A percentile compares a stretch with the other conserved stretches of the same genome.
Conservation (phyloP, 2,329 filamentous ascomycete species). For the Xylariaceae sp. region DNA sequence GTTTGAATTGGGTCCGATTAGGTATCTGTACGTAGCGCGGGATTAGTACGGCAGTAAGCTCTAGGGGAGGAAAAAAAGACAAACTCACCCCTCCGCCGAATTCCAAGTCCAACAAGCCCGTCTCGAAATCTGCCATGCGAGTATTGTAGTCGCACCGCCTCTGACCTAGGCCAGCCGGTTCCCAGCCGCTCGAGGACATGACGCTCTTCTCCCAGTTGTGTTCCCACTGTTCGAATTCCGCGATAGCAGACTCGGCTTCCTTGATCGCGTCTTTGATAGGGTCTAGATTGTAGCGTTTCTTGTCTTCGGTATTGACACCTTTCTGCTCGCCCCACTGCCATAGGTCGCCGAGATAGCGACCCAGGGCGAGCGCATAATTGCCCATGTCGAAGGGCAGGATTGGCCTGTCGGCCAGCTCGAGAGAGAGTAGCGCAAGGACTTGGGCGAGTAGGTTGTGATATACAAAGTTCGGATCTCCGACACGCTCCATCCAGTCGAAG, state of each 20-base stretch:
- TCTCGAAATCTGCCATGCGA: slow-evolving; percentile 80
- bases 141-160: slow-evolving; percentile 77
- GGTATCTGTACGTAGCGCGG: slow-evolving; percentile 60
- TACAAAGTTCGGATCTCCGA: slow-evolving; percentile 79
- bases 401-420: slow-evolving; percentile 81
- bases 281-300: slow-evolving; percentile 52
- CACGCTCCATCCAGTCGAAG: slow-evolving; percentile 79
- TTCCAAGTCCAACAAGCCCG: slow-evolving; percentile 76
- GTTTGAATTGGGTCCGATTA: slow-evolving; percentile 90
- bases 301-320: slow-evolving; percentile 43
- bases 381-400: slow-evolving; percentile 81
- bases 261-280: slow-evolving; percentile 65
- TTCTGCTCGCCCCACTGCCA: slow-evolving; percentile 65
- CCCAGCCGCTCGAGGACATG: slow-evolving; percentile 72
- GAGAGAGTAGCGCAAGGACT: slow-evolving; percentile 77
- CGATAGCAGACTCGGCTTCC: slow-evolving; percentile 61
- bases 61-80: background rate
- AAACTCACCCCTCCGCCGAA: slow-evolving; percentile 71
- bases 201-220: slow-evolving; percentile 74
- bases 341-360: slow-evolving; percentile 67
- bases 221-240: slow-evolving; percentile 76
- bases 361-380: slow-evolving; percentile 69
- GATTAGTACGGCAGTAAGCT: background rate
- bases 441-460: slow-evolving; percentile 82
- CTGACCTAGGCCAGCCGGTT: slow-evolving; percentile 68